phyloP scores from a whole-genome alignment of 2,329 filamentous ascomycete genomes.

The Colletotrichum sp. region DNA sequence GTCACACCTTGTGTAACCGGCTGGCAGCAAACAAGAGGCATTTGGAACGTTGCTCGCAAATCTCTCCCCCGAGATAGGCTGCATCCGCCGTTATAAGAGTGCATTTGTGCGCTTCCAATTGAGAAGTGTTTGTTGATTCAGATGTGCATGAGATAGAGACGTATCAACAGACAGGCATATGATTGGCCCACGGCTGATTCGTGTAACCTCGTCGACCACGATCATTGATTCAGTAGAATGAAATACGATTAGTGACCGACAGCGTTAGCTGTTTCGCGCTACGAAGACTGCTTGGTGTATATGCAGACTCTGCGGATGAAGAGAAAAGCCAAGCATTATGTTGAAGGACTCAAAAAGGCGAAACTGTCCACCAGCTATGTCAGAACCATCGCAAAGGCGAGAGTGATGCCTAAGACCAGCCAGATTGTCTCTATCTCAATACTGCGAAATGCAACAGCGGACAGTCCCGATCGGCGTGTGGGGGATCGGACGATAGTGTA shows the following conservation, averaged over 20 bases:
- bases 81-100: not conserved
- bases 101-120: not conserved
- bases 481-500: not conserved
- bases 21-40: not conserved
- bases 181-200: not conserved
- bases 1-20: not conserved
- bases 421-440: not conserved
- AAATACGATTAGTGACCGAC: not conserved
- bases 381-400: not conserved
- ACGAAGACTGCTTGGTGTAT: not conserved
- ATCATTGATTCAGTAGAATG: not conserved
- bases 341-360: not conserved
- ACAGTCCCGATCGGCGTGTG: not conserved
- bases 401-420: accelerated
- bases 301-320: not conserved
- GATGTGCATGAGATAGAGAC: not conserved
- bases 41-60: not conserved
- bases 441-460: not conserved
- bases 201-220: not conserved
- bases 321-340: not conserved
- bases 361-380: not conserved
- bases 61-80: not conserved
- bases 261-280: not conserved
- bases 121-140: not conserved
- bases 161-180: not conserved